These are phyloP conservation scores for Peronospora belbahrii DNA, from an alignment of 352 stramenopile species.

Conservation along the genomic window DNA sequence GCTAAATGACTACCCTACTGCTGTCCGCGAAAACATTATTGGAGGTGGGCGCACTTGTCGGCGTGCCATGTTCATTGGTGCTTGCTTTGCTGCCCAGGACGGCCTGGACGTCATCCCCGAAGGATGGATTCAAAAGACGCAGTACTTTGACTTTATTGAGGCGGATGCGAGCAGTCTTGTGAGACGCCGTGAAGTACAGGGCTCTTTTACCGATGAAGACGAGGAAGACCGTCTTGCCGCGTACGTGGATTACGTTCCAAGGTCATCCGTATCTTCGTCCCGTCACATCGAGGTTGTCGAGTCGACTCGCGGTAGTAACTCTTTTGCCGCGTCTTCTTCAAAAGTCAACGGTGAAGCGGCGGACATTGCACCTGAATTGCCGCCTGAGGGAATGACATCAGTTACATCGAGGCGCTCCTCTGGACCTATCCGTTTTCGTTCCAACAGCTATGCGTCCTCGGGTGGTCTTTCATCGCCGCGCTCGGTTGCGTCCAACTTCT, in stretches of 20 bases:
- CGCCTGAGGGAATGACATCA: constrained; percentile 8
- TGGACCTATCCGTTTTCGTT: constrained; percentile 26
- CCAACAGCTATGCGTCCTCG: constrained; percentile 62
- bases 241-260: constrained; percentile 54
- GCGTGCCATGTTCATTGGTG: constrained; percentile 74
- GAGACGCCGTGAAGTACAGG: constrained; percentile 53
- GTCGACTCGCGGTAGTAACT: constrained; percentile 19
- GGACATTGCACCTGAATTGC: constrained; percentile 16
- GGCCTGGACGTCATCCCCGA: constrained; percentile 58
- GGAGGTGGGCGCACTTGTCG: constrained; percentile 67
- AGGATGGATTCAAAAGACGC: constrained; percentile 72
- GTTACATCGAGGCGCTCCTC: constrained; percentile 21
- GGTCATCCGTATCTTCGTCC: constrained; percentile 40
- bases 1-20: constrained; percentile 68
- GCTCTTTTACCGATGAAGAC: constrained; percentile 48
- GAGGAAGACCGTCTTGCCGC: constrained; percentile 30
- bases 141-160: constrained; percentile 79
- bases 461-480: constrained; percentile 49
- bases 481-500: constrained; percentile 69
- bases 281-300: constrained; percentile 21
- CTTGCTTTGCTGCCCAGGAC: constrained; percentile 72
- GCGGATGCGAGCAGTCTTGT: constrained; percentile 62
- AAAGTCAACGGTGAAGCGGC: constrained; percentile 9
- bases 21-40: constrained; percentile 78
- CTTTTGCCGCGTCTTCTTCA: constrained; percentile 8